Percentiles rank a stretch among this genome's conserved stretches.
Conservation (phyloP, 148 eudicot species). For the Linanthus parryae region DNA sequence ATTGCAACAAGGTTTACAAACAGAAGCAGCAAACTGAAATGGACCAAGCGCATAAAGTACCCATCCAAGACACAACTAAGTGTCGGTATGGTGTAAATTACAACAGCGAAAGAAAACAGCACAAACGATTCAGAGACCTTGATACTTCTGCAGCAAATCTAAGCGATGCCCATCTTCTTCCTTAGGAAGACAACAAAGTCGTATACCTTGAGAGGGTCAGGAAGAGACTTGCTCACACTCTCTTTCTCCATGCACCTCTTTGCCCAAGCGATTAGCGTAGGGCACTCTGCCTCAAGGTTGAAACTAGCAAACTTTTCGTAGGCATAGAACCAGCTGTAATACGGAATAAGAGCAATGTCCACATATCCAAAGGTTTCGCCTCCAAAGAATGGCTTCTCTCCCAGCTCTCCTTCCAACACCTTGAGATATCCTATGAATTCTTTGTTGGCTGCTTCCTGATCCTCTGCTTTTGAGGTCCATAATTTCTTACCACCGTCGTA, state of each 20-base stretch:
- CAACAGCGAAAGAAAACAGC: no score
- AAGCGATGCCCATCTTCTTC: neutral
- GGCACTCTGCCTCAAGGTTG: conserved; percentile 32
- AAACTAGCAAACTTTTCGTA: conserved; percentile 29
- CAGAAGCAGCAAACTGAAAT: no score
- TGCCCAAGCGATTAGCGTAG: conserved; percentile 34
- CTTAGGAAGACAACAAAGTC: neutral
- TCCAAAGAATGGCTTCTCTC: conserved; percentile 12
- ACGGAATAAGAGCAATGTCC: conserved; percentile 23
- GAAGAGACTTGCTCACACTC: conserved; percentile 28
- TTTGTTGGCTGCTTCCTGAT: conserved; percentile 9
- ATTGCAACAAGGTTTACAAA: no score
- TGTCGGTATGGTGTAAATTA: no score
- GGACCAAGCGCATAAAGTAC: no score
- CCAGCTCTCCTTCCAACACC: conserved; percentile 4
- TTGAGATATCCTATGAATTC: conserved; percentile 7
- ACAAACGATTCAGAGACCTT: no score
- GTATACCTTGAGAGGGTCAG: conserved; percentile 2
- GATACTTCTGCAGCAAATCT: no score
- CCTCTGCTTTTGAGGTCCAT: conserved; percentile 4
- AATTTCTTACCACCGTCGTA: neutral
- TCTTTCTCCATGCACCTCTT: conserved; percentile 46
- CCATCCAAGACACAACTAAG: no score
- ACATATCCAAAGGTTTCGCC: conserved; percentile 6
- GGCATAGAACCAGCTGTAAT: conserved; percentile 32